Evolutionary conservation across 2,329 filamentous ascomycete species (phyloP), one percentile per base, ranked within the genome.

Genomic region (Ceratocystis cubensis): DNA sequence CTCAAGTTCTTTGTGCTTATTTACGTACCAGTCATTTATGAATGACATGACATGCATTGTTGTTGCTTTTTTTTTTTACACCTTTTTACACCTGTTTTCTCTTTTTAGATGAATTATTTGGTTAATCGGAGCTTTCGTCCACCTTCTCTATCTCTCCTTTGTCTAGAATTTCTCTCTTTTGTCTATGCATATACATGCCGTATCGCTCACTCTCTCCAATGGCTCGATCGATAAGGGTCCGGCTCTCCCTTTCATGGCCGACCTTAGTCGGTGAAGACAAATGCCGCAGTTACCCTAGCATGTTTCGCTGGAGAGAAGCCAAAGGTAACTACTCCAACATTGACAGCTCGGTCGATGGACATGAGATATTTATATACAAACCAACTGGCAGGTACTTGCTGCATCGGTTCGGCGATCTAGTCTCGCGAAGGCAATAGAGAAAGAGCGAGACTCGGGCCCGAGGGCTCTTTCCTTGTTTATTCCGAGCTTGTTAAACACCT

Each of bases 231-330:
- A 41, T 41, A 41, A 41, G 3, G 37, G 56, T 7, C 13, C 28
- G 22, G 22, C 20, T 25, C 15, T 59, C 56, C 17, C 56, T n/a
- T 59, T 20, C 33, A 37, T 30, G 33, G 28, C 33, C 56, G 56
- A 15, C 33, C 8, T n/a, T n/a, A 33, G 56, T 59, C 56, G 56
- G 56, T 59, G 56, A 59, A 59, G 28, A 59, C 56, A 59, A 59
- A 59, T 59, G 7, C 15, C 56, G 56, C 56, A 59, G 56, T 59
- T 59, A 17, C 56, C 15, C 17, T 59, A n/a, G 3, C 3, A n/a
- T 30, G 28, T 33, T 17, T 57, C 28, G 22, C 25, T 5, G 28
- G 15, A 22, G 5, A n/a, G 13, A 30, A 30, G 7, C 20, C 2
- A 30, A 30, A 25, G 13, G 56, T 15, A 59, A 33, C 6, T 59